Evolutionary conservation across 805 yeast genomes (phyloP).

Genomic region (Candida ulmi): DNA sequence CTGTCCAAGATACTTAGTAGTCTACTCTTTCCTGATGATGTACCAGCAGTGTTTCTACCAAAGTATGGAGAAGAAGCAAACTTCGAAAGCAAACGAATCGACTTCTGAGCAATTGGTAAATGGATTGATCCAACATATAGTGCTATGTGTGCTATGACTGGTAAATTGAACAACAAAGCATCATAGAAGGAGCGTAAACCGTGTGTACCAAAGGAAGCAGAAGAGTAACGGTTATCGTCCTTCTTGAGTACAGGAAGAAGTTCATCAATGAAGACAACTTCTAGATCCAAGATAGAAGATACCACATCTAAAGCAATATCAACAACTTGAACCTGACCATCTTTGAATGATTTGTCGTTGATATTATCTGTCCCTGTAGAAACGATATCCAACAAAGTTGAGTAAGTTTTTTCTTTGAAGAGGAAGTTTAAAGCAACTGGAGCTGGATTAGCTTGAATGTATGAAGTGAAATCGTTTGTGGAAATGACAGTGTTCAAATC

Average conservation of each 20-base stretch:
- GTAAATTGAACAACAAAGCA: conserved; percentile 63
- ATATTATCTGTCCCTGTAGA: conserved; percentile 56
- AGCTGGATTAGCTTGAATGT: conserved; percentile 65
- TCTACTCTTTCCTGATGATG: conserved; percentile 48
- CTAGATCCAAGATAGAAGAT: conserved; percentile 41
- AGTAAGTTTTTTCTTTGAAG: conserved; percentile 53
- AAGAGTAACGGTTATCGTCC: conserved; percentile 24
- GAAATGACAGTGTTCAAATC: conserved; percentile 45
- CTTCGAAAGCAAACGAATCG: conserved; percentile 48
- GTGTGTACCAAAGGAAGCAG: conserved; percentile 42
- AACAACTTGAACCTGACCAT: conserved; percentile 33
- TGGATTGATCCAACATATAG: conserved; percentile 63
- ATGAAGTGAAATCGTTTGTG: conserved; percentile 39
- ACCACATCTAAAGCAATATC: conserved; percentile 39
- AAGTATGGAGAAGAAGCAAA: conserved; percentile 48
- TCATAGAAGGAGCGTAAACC: conserved; percentile 65
- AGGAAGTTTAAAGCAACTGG: conserved; percentile 56
- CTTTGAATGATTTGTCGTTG: conserved; percentile 30
- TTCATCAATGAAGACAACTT: conserved; percentile 54
- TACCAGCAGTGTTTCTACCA: conserved; percentile 24
- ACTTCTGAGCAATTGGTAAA: conserved; percentile 40
- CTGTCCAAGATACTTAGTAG: conserved; percentile 67
- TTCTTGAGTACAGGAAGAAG: conserved; percentile 45
- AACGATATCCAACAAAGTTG: conserved; percentile 49
- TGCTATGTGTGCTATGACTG: conserved; percentile 68